Evolutionary conservation across 495 filamentous ascomycete genomes (phyloP).

Genomic region (Tuber brumale): DNA sequence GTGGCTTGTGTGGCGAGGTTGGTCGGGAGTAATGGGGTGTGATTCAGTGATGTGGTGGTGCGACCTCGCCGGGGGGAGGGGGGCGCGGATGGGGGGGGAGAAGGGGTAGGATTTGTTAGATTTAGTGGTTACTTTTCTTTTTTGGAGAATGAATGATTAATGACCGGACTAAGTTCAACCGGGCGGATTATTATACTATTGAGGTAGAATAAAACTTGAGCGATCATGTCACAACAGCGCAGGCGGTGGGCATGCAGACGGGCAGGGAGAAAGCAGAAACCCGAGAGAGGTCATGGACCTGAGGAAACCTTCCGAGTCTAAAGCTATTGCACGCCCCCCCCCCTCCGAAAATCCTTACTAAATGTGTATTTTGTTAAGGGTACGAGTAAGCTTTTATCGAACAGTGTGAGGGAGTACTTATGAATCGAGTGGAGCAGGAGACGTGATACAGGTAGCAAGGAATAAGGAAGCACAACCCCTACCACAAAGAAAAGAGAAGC

Average conservation of each 20-base stretch:
- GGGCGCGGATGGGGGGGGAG: background rate
- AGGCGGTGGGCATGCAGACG: background rate
- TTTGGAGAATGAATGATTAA: background rate
- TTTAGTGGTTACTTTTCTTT: background rate
- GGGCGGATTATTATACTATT: background rate
- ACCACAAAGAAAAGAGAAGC: background rate
- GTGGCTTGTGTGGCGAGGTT: slow-evolving; percentile 68
- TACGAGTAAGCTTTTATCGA: background rate
- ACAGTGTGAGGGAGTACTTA: background rate
- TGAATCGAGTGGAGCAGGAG: background rate
- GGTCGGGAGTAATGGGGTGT: slow-evolving; percentile 81
- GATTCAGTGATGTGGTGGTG: slow-evolving; percentile 38
- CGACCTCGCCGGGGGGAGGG: background rate
- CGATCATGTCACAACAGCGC: background rate
- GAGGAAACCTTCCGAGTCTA: background rate
- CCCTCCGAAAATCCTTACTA: background rate
- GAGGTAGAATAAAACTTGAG: background rate
- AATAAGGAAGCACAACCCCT: background rate
- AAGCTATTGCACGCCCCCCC: background rate
- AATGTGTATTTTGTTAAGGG: background rate
- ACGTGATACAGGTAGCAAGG: background rate
- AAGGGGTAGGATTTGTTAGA: background rate
- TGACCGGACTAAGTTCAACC: background rate
- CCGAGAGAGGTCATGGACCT: background rate
- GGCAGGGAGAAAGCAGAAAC: background rate